Evolutionary conservation across 371 early-diverging fungal genomes (phyloP), one percentile per base, ranked within the genome.

Genomic region (Actinomortierella wolfii): DNA sequence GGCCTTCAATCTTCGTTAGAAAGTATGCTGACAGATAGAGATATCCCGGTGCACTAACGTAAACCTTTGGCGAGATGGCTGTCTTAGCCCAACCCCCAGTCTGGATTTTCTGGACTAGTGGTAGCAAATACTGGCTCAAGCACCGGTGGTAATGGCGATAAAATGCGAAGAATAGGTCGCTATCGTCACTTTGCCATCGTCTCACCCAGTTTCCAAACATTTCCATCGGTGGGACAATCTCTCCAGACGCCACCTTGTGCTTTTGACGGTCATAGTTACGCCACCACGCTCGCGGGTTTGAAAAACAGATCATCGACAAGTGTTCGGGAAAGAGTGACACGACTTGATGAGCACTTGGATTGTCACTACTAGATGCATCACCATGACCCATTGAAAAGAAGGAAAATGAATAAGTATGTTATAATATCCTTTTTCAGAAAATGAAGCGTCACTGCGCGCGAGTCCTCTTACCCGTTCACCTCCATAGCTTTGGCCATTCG

Each of bases 181-280:
- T 82, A 50, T 86, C 86, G 24, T 84, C 83, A 29, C 83, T 82
- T 48, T 80, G 79, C 86, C 86, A 78, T 70, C 83, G 73, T 34
- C 81, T 59, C 14, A 78, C 70, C 81, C 83, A 82, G 51, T 84
- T 84, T 9, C 82, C 83, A 46, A 76, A 59, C 57, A 70, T 71
- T 39, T 76, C 71, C 40, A 80, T 73, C 0, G 82, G 81, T 1
- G 62, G 64, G 14, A 53, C 28, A n/a, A 56, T 44, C 18, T 73
- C 73, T 29, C 76, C 71, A 15, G 64, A 57, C 14, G 64, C 40
- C 52, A 62, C 64, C 56, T 54, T 67, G 49, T 61, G 71, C 53
- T 76, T 73, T 50, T 66, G 67, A 24, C 61, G 66, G 51, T 76
- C 76, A 51, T 76, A 76, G 42, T 76, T 67, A 15, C 68, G 20